These are phyloP conservation scores for Macroventuria anomochaeta DNA, from an alignment of 2,329 filamentous ascomycete species.

Conservation along the genomic window DNA sequence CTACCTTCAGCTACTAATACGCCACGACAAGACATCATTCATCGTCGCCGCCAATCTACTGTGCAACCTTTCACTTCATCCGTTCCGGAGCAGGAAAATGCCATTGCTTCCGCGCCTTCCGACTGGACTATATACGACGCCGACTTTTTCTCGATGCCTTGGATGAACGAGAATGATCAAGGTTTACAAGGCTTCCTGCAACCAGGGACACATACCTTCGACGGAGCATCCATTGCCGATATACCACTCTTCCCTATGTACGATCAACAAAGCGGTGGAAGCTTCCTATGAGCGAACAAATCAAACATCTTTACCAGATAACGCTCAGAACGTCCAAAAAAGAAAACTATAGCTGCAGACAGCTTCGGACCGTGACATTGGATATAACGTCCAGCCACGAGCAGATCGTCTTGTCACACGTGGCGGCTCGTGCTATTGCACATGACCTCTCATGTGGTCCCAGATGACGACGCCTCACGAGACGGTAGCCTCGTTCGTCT, in stretches of 20 bases:
- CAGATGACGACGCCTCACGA: neutral
- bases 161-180: constrained; percentile 41
- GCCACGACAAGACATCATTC: neutral
- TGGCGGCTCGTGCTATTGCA: no score
- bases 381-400: no score
- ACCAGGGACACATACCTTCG: constrained; percentile 38
- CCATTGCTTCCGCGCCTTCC: constrained; percentile 17
- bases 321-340: neutral
- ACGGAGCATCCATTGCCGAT: constrained; percentile 39
- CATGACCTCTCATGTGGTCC: no score
- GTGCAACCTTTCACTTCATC: constrained; percentile 9
- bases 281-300: constrained; percentile 13
- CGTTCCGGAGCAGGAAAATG: constrained; percentile 9
- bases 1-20: constrained; percentile 20
- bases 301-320: constrained; percentile 5
- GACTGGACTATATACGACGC: constrained; percentile 45
- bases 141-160: constrained; percentile 41
- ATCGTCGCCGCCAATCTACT: constrained; percentile 5
- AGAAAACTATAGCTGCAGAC: neutral
- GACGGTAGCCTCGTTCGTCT: constrained; percentile 54
- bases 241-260: constrained; percentile 43
- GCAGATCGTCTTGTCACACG: neutral
- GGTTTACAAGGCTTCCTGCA: constrained; percentile 41
- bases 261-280: constrained; percentile 31
- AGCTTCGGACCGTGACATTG: neutral